Conservation (phyloP, 75 land plant species). For the Selaginella moellendorffii region DNA sequence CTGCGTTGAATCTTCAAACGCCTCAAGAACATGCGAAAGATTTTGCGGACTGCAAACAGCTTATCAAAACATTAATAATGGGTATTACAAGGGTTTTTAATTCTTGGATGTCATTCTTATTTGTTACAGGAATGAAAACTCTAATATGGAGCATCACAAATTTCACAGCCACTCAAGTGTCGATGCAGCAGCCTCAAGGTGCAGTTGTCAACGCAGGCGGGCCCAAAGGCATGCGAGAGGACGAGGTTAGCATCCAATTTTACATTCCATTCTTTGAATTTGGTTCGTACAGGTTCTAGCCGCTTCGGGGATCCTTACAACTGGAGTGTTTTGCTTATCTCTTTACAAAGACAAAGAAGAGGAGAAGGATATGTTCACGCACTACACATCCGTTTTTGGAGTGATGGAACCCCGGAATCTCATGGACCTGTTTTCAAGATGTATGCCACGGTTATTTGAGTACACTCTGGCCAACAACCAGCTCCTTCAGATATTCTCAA, state of each 20-base stretch:
- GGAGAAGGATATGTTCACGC: slow-evolving; percentile 78
- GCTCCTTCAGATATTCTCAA: slow-evolving; percentile 66
- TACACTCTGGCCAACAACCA: slow-evolving; percentile 76
- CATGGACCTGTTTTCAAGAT: slow-evolving; percentile 95
- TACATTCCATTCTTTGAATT: too few species aligned
- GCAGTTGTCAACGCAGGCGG: slow-evolving; percentile 16
- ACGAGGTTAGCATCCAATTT: slow-evolving; percentile 47
- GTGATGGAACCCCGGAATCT: slow-evolving; percentile 97
- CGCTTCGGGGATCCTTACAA: slow-evolving; percentile 83
- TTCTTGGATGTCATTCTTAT: too few species aligned
- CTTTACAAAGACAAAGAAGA: slow-evolving; percentile 95
- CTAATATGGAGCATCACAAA: slow-evolving; percentile 94
- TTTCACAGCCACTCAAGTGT: slow-evolving; percentile 56
- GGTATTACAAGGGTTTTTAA: slow-evolving; percentile 46
- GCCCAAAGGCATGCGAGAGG: slow-evolving; percentile 94
- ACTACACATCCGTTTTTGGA: slow-evolving; percentile 69
- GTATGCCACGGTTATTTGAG: slow-evolving; percentile 95
- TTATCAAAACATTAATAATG: slow-evolving; percentile 63
- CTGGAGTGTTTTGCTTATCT: slow-evolving; percentile 87
- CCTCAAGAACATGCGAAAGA: slow-evolving; percentile 90
- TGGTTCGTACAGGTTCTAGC: slow-evolving; percentile 97
- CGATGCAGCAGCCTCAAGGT: slow-evolving; percentile 29
- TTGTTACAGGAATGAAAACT: slow-evolving; percentile 85
- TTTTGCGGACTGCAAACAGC: slow-evolving; percentile 81
- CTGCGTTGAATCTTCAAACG: slow-evolving; percentile 69